A percentile compares a stretch with the other conserved stretches of the same genome.
Conservation (phyloP, 2,329 filamentous ascomycete species). For the Penicillium vulpinum region DNA sequence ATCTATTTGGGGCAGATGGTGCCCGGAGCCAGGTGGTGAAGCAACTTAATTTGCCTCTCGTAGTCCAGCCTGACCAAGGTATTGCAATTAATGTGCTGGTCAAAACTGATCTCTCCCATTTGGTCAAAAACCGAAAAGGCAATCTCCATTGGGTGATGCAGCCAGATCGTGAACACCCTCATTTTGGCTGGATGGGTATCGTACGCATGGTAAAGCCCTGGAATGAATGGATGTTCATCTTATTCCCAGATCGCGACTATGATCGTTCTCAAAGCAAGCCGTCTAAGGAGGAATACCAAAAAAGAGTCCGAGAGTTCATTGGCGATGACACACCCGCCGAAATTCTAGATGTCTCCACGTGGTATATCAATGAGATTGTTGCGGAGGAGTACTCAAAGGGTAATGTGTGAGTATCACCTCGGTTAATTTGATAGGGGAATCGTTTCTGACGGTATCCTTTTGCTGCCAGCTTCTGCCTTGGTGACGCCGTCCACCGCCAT, state of each 20-base stretch:
- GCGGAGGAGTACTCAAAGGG: slow-evolving; percentile 57
- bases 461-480: slow-evolving; percentile 52
- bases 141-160: slow-evolving; percentile 64
- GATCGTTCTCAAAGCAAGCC: slow-evolving; percentile 41
- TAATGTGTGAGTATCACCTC: slow-evolving; percentile 41
- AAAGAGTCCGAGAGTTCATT: slow-evolving; percentile 52
- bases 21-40: slow-evolving; percentile 27
- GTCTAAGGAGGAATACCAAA: slow-evolving; percentile 49
- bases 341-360: slow-evolving; percentile 57
- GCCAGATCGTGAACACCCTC: slow-evolving; percentile 54
- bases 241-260: slow-evolving; percentile 45
- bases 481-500: slow-evolving; percentile 60
- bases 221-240: slow-evolving; percentile 62
- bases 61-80: slow-evolving; percentile 48
- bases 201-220: slow-evolving; percentile 64
- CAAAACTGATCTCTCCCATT: slow-evolving; percentile 48
- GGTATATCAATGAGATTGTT: slow-evolving; percentile 63
- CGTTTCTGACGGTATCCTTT: background rate
- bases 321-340: slow-evolving; percentile 56
- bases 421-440: background rate
- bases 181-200: slow-evolving; percentile 53
- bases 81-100: slow-evolving; percentile 54
- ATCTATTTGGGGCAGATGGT: slow-evolving; percentile 3
- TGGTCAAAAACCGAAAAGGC: slow-evolving; percentile 48
- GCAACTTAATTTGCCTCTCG: slow-evolving; percentile 51